Conservation (phyloP, 768 basidiomycete genomes). For the Holtermanniella nyarrowii region DNA sequence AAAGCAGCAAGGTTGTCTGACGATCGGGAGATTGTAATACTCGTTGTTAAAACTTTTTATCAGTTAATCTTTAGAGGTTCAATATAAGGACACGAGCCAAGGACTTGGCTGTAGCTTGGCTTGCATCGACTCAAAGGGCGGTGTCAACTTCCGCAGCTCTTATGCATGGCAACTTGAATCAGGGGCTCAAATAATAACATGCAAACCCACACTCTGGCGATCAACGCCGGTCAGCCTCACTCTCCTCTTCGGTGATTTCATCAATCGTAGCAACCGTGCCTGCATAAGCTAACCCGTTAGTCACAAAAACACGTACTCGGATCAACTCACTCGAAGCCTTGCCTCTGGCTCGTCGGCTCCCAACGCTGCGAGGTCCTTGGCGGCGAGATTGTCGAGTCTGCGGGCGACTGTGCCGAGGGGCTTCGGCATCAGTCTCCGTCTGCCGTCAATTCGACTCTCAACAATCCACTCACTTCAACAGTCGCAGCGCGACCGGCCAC, state of each 20-base stretch:
- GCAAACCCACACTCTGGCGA: too few species aligned
- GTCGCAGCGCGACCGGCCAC: conserved; percentile 2
- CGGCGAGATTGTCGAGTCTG: conserved; percentile 3
- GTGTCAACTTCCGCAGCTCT: too few species aligned
- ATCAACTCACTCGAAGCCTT: conserved; percentile 9
- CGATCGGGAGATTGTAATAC: too few species aligned
- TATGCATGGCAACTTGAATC: too few species aligned
- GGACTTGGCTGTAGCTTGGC: too few species aligned
- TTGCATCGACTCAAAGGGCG: too few species aligned
- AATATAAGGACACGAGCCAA: too few species aligned
- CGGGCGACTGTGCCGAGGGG: not conserved
- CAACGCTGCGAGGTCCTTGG: not conserved
- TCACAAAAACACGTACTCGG: not conserved
- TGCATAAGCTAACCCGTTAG: conserved; percentile 20
- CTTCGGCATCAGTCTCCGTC: conserved; percentile 6
- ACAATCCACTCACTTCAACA: conserved; percentile 6
- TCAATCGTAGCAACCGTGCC: conserved; percentile 29
- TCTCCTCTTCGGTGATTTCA: conserved; percentile 30
- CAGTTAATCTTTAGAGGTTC: too few species aligned
- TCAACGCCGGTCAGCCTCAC: too few species aligned
- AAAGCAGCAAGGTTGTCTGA: too few species aligned
- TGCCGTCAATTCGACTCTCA: conserved; percentile 1
- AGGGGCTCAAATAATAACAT: too few species aligned
- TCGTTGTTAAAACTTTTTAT: too few species aligned
- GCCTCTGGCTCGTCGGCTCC: not conserved